These are phyloP conservation scores for Aspergillus ruber DNA, from an alignment of 2,329 filamentous ascomycete genomes.

Conservation along the genomic window DNA sequence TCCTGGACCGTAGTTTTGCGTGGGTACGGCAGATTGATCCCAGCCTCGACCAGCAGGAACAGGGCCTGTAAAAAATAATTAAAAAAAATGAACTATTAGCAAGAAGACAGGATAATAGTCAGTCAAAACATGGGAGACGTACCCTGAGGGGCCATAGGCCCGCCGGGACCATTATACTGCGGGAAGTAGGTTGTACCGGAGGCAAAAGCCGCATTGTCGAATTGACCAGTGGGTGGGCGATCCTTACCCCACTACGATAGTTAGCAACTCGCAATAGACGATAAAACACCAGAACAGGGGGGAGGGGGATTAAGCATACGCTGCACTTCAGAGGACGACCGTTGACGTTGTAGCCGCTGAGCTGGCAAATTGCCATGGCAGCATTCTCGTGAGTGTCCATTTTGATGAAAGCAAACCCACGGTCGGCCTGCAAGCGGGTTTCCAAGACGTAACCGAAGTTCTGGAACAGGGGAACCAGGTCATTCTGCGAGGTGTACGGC, in stretches of 20 bases:
- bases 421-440: conserved; percentile 94
- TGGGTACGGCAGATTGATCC: conserved; percentile 45
- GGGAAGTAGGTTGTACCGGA: conserved; percentile 80
- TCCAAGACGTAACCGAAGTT: conserved; percentile 98
- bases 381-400: conserved; percentile 99
- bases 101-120: conserved; percentile 1
- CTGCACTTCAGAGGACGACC: conserved; percentile 96
- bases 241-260: conserved; percentile 88
- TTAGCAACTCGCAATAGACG: conserved; percentile 13
- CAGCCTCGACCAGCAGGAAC: conserved; percentile 53
- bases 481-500: conserved; percentile 93
- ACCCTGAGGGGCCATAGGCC: conserved; percentile 57
- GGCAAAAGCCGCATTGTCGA: conserved; percentile 78
- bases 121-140: conserved; percentile 10
- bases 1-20: conserved; percentile 53
- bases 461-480: conserved; percentile 95
- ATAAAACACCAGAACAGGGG: conserved; percentile 9
- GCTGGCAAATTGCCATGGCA: conserved; percentile 94
- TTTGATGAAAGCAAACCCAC: conserved; percentile 97
- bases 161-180: conserved; percentile 73
- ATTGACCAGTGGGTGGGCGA: conserved; percentile 77
- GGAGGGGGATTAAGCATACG: conserved; percentile 55
- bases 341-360: conserved; percentile 97
- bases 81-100: too few relatives aligned
- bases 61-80: conserved; percentile 40